Percentiles rank a stretch among this genome's conserved stretches.
These are phyloP conservation scores for Narthecium ossifragum DNA, from an alignment of 106 monocot species.

Conservation along the genomic window DNA sequence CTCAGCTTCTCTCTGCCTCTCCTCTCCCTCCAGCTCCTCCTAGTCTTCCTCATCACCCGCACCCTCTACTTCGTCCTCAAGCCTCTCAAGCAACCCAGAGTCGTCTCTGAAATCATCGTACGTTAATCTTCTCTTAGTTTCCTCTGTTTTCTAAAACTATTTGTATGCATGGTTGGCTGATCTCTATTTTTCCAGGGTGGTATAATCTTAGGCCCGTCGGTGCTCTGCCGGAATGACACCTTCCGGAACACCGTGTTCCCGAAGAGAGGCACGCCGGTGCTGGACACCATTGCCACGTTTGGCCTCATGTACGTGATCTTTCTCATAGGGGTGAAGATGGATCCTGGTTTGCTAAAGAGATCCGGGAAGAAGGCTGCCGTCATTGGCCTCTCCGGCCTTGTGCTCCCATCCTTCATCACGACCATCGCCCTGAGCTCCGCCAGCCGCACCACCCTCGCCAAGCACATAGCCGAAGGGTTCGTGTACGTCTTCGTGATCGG, in stretches of 20 bases:
- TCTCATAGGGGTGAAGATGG: conserved; percentile 54
- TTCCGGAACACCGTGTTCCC: conserved; percentile 36
- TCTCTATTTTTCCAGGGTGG: conserved; percentile 28
- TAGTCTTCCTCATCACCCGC: conserved; percentile 38
- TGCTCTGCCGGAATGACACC: conserved; percentile 10
- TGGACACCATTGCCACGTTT: conserved; percentile 25
- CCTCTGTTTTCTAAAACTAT: neutral
- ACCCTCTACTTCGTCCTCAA: conserved; percentile 30
- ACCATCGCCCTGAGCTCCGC: neutral
- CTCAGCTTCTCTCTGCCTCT: conserved; percentile 36
- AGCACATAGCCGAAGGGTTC: neutral
- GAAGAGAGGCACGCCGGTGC: conserved; percentile 10
- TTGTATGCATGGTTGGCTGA: neutral
- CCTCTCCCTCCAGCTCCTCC: conserved; percentile 39
- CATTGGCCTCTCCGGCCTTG: conserved; percentile 23
- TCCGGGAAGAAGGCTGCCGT: conserved; percentile 28
- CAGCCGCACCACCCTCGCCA: neutral
- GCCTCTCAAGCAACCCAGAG: conserved; percentile 42
- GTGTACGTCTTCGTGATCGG: conserved; percentile 17
- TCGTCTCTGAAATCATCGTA: conserved; percentile 67
- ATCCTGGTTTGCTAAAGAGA: conserved; percentile 16
- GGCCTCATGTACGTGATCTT: conserved; percentile 43
- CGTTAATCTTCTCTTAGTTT: neutral
- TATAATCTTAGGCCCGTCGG: conserved; percentile 48
- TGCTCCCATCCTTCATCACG: conserved; percentile 16